These are phyloP conservation scores for Ogataea saltuana DNA, from an alignment of 805 yeast genomes.

Conservation along the genomic window DNA sequence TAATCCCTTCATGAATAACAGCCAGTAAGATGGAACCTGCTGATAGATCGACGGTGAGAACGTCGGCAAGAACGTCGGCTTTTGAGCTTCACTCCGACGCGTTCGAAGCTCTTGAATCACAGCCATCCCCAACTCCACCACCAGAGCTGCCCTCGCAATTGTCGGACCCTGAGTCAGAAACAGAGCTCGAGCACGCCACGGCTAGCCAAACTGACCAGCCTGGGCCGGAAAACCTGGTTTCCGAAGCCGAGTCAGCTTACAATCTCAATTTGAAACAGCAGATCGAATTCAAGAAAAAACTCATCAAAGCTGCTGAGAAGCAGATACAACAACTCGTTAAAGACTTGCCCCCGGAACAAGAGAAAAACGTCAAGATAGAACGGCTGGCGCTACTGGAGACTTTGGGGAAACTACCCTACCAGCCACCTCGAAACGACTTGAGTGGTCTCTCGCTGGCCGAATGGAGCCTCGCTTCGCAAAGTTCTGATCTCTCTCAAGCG, in stretches of 20 bases:
- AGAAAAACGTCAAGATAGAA: conserved; percentile 7
- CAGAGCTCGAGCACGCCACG: background rate
- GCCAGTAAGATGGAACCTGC: background rate
- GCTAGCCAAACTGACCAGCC: background rate
- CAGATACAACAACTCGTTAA: conserved; percentile 16
- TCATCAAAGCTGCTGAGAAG: conserved; percentile 22
- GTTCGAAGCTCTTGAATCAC: background rate
- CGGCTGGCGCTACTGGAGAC: conserved; percentile 29
- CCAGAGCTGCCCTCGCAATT: background rate
- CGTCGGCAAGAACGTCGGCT: background rate
- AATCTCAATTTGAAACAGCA: conserved; percentile 23
- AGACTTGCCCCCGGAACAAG: background rate
- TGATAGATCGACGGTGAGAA: background rate
- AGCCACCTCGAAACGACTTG: conserved; percentile 33
- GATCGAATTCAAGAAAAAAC: conserved; percentile 25
- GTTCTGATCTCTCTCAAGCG: conserved; percentile 10
- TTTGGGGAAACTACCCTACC: conserved; percentile 29
- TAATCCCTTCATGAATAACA: background rate
- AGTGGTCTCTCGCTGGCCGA: conserved; percentile 31
- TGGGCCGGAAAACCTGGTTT: background rate
- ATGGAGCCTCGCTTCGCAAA: conserved; percentile 15
- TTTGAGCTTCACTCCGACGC: conserved; percentile 3
- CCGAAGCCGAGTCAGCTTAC: conserved; percentile 19
- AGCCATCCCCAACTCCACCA: conserved; percentile 2
- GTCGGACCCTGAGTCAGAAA: background rate